phyloP scores from a whole-genome alignment of 2,329 filamentous ascomycete genomes.

The Arthrobotrys sphaeroides region DNA sequence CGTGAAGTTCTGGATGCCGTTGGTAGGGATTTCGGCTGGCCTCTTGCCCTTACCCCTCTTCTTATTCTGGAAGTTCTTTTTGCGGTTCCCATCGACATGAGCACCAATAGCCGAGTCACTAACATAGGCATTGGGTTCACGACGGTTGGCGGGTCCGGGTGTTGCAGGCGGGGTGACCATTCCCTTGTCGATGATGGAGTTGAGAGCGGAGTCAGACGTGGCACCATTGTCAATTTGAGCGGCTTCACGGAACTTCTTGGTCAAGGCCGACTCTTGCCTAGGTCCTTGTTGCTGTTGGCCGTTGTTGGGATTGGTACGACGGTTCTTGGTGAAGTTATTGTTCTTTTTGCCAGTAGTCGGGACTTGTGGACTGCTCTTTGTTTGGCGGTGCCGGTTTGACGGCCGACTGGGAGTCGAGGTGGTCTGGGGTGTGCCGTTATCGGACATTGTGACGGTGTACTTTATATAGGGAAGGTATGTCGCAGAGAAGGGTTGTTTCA shows the following conservation, averaged over 20 bases:
- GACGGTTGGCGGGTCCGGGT: slow-evolving; percentile 26
- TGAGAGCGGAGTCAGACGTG: slow-evolving; percentile 33
- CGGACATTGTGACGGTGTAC: slow-evolving; percentile 34
- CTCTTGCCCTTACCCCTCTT: slow-evolving; percentile 25
- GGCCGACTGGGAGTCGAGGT: slow-evolving; percentile 44
- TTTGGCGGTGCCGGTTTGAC: slow-evolving; percentile 23
- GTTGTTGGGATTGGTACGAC: slow-evolving; percentile 14
- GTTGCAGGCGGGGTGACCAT: slow-evolving; percentile 49
- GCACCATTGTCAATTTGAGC: slow-evolving; percentile 33
- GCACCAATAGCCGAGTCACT: slow-evolving; percentile 46
- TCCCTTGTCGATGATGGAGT: slow-evolving; percentile 39
- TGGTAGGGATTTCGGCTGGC: slow-evolving; percentile 10
- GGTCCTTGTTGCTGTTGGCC: slow-evolving; percentile 2
- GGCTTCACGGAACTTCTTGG: slow-evolving; percentile 48
- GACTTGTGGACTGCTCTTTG: slow-evolving; percentile 43
- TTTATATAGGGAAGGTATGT: not conserved
- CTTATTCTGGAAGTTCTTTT: slow-evolving; percentile 43
- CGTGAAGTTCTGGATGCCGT: slow-evolving; percentile 30
- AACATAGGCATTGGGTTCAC: slow-evolving; percentile 46
- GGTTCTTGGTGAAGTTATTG: not conserved
- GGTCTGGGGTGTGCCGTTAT: slow-evolving; percentile 7
- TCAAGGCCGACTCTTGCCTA: slow-evolving; percentile 39
- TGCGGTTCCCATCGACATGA: slow-evolving; percentile 19
- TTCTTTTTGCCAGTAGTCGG: slow-evolving; percentile 29
- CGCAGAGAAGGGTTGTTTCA: not conserved